Evolutionary conservation across 352 stramenopile genomes (phyloP), one percentile per base, ranked within the genome.

Genomic region (Pythium scleroteichum): DNA sequence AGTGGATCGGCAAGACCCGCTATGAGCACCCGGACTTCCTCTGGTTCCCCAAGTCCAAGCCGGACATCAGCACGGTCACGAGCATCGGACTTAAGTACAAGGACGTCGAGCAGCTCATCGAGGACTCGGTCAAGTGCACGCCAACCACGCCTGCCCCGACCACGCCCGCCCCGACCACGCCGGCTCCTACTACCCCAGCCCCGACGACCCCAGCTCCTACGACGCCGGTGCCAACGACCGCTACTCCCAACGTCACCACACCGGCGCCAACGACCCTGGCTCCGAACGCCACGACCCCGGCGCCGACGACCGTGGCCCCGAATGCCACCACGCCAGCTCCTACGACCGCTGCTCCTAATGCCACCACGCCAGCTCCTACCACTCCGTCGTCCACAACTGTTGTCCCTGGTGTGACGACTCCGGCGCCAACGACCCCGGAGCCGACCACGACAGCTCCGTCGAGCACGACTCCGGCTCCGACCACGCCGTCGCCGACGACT

Each of bases 21-120:
- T 61, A 66, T 19, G 76, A 76, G 53, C 80, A 90, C 56, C 72
- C 76, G 0, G 80, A 90, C 50, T 90, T 90, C 56, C 39, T 88
- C 5, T 90, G 80, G 80, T 72, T 90, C n/a, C 72, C 76, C 17
- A 69, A 77, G 49, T n/a, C 24, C 27, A 29, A 44, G 29, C 47
- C 50, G 16, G 23, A 9, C 10, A 40, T 60, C 24, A 26, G 49
- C 40, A 20, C 45, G n/a, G 59, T 66, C 13, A 42, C 59, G 16
- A 32, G 53, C 35, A 50, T 60, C 40, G 51, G 51, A 26, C 38
- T 66, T 17, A 66, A 60, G 49, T 66, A 66, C 59, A 51, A 60
- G 29, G 59, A 66, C 9, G 41, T 66, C 4, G 40, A 42, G 19
- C 40, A 66, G 40, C 59, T 66, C 14, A 35, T 66, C 2, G 51